These are phyloP conservation scores for Aegilops speltoides DNA, from an alignment of 176 grass and related monocot species.

Conservation along the genomic window DNA sequence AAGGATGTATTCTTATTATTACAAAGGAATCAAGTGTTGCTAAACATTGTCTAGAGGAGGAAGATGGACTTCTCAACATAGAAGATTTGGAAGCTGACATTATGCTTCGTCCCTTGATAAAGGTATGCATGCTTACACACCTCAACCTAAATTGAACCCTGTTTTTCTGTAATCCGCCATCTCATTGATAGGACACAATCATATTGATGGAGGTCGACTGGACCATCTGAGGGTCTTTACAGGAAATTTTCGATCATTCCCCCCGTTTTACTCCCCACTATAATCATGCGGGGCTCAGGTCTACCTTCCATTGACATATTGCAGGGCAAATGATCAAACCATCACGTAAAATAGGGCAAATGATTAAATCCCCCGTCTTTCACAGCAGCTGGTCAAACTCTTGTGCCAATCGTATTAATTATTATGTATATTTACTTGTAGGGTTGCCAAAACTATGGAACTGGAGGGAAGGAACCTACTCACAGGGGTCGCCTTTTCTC, in stretches of 20 bases:
- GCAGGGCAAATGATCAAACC: no score
- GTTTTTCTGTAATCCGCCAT: not conserved
- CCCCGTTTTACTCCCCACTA: no score
- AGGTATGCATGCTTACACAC: not conserved
- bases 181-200: not conserved
- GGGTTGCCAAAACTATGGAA: not conserved
- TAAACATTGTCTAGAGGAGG: not conserved
- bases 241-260: no score
- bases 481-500: not conserved
- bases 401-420: not conserved
- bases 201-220: not conserved
- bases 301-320: no score
- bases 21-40: not conserved
- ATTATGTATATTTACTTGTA: not conserved
- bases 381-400: no score
- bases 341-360: no score
- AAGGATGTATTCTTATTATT: not conserved
- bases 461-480: not conserved
- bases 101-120: not conserved
- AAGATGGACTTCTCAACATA: not conserved
- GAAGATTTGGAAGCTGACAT: not conserved
- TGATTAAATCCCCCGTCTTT: no score
- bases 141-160: not conserved
- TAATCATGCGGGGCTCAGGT: no score
- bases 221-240: not conserved